Evolutionary conservation across 2,329 filamentous ascomycete genomes (phyloP).

Genomic region (Ilyonectria sp.): DNA sequence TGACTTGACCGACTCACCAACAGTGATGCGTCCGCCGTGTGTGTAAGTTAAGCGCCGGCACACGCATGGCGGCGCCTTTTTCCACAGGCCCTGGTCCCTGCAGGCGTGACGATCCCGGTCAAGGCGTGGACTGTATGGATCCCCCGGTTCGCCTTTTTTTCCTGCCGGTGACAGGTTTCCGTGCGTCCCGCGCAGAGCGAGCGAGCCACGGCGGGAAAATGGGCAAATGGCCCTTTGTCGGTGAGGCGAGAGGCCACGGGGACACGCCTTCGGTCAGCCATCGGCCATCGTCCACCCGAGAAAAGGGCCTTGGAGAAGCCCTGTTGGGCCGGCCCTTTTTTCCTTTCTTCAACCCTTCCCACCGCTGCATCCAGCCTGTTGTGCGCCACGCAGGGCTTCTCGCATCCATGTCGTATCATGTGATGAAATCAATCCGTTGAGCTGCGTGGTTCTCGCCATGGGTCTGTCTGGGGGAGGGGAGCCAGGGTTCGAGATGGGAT

Average conservation of each 20-base stretch:
- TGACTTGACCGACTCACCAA: too few relatives aligned
- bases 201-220: background rate
- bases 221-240: background rate
- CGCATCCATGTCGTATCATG: conserved; percentile 46
- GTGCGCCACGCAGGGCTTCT: conserved; percentile 40
- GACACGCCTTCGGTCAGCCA: background rate
- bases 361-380: conserved; percentile 13
- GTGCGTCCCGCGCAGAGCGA: background rate
- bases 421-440: conserved; percentile 36
- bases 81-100: conserved; percentile 19
- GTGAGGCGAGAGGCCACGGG: background rate
- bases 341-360: background rate
- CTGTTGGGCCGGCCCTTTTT: background rate
- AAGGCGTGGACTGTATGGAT: background rate
- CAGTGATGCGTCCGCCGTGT: background rate
- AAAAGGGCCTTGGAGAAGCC: too few relatives aligned
- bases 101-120: conserved; percentile 20
- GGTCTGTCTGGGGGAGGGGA: conserved; percentile 3
- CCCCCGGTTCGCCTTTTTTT: background rate
- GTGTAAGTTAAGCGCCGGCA: conserved; percentile 38
- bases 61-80: conserved; percentile 35
- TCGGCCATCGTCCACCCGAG: too few relatives aligned
- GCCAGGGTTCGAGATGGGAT: background rate
- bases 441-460: conserved; percentile 10
- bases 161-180: background rate